Conservation (phyloP, 140 eudicot species). For the Erigeron philadelphicus region DNA sequence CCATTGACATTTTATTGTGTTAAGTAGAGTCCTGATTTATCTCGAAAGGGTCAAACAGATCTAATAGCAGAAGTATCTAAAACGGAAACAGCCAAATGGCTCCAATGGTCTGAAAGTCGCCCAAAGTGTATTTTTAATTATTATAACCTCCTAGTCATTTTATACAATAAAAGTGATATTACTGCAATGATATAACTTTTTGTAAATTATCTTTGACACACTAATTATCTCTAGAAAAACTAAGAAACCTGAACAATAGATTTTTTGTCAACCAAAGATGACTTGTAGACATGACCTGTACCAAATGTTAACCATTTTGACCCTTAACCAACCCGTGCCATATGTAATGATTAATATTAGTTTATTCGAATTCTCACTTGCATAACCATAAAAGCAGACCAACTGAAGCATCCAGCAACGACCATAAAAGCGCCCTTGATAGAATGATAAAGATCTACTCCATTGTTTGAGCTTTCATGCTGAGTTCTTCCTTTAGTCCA, state of each 20-base stretch:
- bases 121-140: background rate
- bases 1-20: background rate
- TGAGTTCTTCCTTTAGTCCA: background rate
- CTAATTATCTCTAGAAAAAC: background rate
- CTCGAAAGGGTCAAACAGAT: background rate
- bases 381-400: conserved; percentile 3
- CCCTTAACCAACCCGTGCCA: background rate
- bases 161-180: background rate
- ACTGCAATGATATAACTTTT: background rate
- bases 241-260: background rate
- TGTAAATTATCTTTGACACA: background rate
- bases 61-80: too few species aligned
- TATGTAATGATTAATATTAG: background rate
- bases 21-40: background rate
- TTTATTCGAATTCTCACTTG: background rate
- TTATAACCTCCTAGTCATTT: background rate
- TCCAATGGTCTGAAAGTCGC: background rate
- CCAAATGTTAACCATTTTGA: background rate
- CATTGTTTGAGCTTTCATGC: background rate
- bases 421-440: conserved; percentile 12
- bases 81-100: background rate
- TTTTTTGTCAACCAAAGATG: background rate
- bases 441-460: background rate
- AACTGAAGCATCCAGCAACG: conserved; percentile 8
- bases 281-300: too few species aligned